These are phyloP conservation scores for Fragaria iinumae DNA, from an alignment of 306 rosid genomes.

Conservation along the genomic window DNA sequence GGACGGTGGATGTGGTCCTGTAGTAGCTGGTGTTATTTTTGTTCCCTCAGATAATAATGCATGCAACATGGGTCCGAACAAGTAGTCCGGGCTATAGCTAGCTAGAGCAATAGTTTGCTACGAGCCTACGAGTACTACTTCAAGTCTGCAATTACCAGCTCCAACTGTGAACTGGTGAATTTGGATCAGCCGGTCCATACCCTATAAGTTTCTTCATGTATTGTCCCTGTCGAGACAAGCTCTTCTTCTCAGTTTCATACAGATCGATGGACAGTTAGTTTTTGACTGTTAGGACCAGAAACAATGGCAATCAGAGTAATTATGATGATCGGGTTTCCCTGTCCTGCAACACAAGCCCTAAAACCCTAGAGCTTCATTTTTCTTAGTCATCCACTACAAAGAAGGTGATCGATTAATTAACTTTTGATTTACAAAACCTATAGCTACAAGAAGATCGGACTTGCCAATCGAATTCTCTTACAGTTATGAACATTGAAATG, in stretches of 20 bases:
- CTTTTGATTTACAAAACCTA: neutral
- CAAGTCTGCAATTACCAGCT: neutral
- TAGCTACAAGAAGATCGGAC: no score
- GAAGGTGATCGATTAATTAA: neutral
- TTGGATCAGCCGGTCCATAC: neutral
- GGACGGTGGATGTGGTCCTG: neutral
- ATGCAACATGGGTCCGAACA: constrained; percentile 2
- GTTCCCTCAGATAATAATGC: neutral
- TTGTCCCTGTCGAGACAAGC: neutral
- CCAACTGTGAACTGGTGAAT: neutral
- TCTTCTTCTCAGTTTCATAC: neutral
- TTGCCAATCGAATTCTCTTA: no score
- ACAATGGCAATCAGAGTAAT: neutral
- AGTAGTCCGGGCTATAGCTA: neutral
- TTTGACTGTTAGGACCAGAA: constrained; percentile 4
- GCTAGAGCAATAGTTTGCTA: neutral
- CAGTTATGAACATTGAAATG: neutral
- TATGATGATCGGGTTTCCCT: neutral
- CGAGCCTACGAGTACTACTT: neutral
- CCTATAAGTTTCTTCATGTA: neutral
- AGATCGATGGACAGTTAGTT: neutral
- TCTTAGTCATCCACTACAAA: neutral
- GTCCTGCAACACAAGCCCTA: neutral
- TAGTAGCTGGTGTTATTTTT: neutral
- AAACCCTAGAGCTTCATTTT: neutral